Evolutionary conservation across 2,329 filamentous ascomycete species (phyloP), one percentile per base, ranked within the genome.

Genomic region (Lachnellula suecica): DNA sequence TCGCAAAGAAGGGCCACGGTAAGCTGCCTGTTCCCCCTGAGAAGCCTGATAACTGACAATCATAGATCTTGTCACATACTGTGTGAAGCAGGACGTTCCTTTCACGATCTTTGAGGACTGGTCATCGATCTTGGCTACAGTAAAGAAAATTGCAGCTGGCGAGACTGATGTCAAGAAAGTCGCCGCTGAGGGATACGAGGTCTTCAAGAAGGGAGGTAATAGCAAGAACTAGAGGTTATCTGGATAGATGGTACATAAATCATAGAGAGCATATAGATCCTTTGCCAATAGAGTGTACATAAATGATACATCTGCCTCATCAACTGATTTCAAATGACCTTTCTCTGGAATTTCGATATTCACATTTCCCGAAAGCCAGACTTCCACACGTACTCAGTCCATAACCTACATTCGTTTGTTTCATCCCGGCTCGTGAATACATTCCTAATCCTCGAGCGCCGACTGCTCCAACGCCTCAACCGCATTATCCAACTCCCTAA

Each of bases 1-100:
- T 97, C 66, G 93, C 93, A 48, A 97, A 97, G 79, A 87, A 88
- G 59, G 93, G 91, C 20, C 85, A 90, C 70, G 89, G 88, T 91
- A 74, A 63, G 78, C 66, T 46, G 34, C 40, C 22, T 22, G 5
- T 8, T n/a, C 22, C 24, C 37, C 23, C 4, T 9, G 35, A 22
- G 25, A 42, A 52, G 15, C 51, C 55, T 66, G 44, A 65, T 19
- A 34, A 17, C 53, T 57, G 53, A 53, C 44, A 40, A 15, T 41
- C 8, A 41, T 56, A 91, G 91, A 97, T 71, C 81, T 97, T 51
- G 87, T 97, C 58, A 84, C 80, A 13, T 97, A 90, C 74, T 97
- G 93, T 68, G 87, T 92, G 63, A 84, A 83, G 49, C 84, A 96
- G 70, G 82, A 88, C 9, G 85, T 96, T 19, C 91, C 92, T 0